Evolutionary conservation across 2,329 filamentous ascomycete species (phyloP).

Genomic region (Fusarium pseudocircinatum): DNA sequence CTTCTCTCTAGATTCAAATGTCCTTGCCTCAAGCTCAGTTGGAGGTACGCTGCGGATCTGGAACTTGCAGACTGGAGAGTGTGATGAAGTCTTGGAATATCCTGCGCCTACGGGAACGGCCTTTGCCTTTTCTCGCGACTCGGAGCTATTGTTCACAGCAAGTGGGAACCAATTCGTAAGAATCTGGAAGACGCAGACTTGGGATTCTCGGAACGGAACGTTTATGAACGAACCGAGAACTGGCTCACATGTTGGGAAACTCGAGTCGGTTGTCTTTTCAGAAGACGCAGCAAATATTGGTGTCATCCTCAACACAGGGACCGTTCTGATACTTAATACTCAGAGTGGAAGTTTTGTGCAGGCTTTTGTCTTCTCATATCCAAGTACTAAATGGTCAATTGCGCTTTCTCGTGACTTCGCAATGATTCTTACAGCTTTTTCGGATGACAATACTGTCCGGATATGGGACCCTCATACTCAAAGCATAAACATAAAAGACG

Average conservation of each 20-base stretch:
- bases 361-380: accelerated
- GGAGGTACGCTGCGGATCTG: neutral
- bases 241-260: no score
- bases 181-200: neutral
- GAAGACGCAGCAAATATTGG: neutral
- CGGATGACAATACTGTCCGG: neutral
- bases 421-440: neutral
- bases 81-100: neutral
- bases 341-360: accelerated
- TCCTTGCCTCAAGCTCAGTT: neutral
- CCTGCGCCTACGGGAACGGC: accelerated
- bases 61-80: neutral
- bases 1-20: accelerated
- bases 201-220: neutral
- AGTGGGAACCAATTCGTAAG: accelerated
- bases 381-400: accelerated
- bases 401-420: neutral
- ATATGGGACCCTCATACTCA: neutral
- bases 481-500: accelerated
- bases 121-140: neutral
- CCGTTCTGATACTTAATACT: neutral
- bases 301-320: neutral
- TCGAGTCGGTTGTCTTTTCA: accelerated
- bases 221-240: neutral
- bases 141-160: accelerated